Evolutionary conservation across 495 filamentous ascomycete species (phyloP), one percentile per base, ranked within the genome.

Genomic region (Hyaloscypha hepaticicola): DNA sequence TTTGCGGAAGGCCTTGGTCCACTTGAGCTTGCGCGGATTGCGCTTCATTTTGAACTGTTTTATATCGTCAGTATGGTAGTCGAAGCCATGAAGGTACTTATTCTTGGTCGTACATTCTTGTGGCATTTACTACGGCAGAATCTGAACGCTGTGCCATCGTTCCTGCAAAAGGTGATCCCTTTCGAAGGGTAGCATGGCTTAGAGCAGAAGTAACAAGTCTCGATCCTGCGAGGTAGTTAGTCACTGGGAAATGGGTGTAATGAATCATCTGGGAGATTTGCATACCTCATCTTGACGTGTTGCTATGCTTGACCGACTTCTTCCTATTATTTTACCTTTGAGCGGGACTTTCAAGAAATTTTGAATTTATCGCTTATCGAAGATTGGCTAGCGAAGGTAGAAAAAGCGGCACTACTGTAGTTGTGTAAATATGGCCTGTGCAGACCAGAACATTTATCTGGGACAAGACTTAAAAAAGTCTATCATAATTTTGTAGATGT

Each of bases 11-110:
- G 86, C 82, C 82, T 93, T 93, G 57, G 92, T 96, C 92, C 91
- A 96, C 76, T 90, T 91, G 73, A 96, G 82, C 77, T 90, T 87
- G 66, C 83, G 80, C 53, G 84, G 84, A 75, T 87, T 88, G 22
- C 95, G 87, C 87, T 97, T 97, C 92, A 96, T 96, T 80, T 97
- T 96, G 86, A 97, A 97, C 77, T 80, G 60, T 22, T 29, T 16
- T 28, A 4, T n/a, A 11, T 45, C 22, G 12, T 33, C 49, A 55
- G 58, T 51, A 52, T 48, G 38, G 50, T 21, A 25, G 21, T 27
- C n/a, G 48, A 29, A 52, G 25, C 26, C 29, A 2, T 9, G 29
- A 26, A 57, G 25, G 33, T 31, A 31, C 22, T 21, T 45, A 11
- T 21, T 2, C 3, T 24, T 50, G 60, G 22, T 63, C 66, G 50